Percentiles rank a stretch among this genome's conserved stretches.
Conservation (phyloP, 352 stramenopile genomes). For the Globisporangium yorkense region DNA sequence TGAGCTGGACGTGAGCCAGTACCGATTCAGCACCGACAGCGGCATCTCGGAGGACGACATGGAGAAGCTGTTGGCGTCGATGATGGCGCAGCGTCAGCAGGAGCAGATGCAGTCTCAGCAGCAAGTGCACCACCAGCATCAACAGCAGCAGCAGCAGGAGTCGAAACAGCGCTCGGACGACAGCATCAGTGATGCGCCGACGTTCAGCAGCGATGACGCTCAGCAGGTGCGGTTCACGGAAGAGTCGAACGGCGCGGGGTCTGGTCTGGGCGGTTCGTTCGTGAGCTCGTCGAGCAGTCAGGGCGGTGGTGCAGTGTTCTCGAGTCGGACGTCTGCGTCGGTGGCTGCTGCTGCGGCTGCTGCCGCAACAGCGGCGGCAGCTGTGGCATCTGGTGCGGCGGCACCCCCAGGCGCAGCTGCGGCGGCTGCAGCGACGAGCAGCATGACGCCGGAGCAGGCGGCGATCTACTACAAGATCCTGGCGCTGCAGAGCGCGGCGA, state of each 20-base stretch:
- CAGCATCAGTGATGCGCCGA: not conserved
- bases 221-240: not conserved
- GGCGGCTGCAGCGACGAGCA: not conserved
- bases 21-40: constrained; percentile 12
- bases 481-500: constrained; percentile 25
- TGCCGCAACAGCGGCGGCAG: not conserved
- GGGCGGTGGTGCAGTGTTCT: not conserved
- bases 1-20: constrained; percentile 7
- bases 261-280: not conserved
- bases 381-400: not conserved
- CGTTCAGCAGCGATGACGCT: not conserved
- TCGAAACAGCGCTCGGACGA: not conserved
- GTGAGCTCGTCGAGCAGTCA: not conserved
- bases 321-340: not conserved
- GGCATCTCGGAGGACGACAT: constrained; percentile 13
- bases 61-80: constrained; percentile 7
- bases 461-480: constrained; percentile 26
- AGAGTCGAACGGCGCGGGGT: not conserved
- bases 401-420: not conserved
- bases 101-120: not conserved
- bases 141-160: not conserved
- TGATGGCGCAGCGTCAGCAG: constrained; percentile 1
- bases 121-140: not conserved
- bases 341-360: not conserved
- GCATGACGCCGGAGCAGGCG: constrained; percentile 6